A percentile compares a stretch with the other conserved stretches of the same genome.
Evolutionary conservation across 345 rosid species (phyloP).

Genomic region (Citrus inodora): DNA sequence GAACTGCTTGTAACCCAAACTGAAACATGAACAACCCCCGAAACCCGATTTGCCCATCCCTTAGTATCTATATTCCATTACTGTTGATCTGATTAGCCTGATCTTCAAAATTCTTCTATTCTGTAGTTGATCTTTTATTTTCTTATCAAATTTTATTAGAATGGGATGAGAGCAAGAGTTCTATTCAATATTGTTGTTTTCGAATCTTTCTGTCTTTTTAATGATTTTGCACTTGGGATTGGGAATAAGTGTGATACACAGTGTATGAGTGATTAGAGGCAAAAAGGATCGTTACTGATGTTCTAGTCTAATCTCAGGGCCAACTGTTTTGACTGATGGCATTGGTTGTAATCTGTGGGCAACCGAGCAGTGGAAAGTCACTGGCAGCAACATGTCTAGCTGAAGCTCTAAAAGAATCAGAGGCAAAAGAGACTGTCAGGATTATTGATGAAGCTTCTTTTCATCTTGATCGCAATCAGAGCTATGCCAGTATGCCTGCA

Average conservation of each 20-base stretch:
- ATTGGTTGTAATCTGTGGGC: conserved; percentile 88
- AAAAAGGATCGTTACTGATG: neutral
- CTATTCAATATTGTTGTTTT: neutral
- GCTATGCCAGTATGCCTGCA: conserved; percentile 81
- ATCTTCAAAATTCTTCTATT: neutral
- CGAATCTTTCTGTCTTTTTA: neutral
- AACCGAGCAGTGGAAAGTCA: conserved; percentile 95
- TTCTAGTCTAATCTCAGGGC: neutral
- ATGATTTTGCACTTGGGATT: neutral
- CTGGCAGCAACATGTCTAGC: conserved; percentile 56
- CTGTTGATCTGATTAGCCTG: neutral
- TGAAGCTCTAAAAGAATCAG: conserved; percentile 65
- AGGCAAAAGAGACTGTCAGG: conserved; percentile 54
- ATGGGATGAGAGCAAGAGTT: neutral
- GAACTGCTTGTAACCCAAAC: too few relatives aligned
- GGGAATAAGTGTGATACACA: neutral
- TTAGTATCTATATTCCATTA: neutral
- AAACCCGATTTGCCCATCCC: too few relatives aligned
- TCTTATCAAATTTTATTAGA: neutral
- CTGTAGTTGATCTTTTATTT: neutral
- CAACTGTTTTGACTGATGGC: conserved; percentile 46
- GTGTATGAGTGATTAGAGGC: neutral
- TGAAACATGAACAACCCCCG: too few relatives aligned
- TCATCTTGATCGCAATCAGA: conserved; percentile 87
- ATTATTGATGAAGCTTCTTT: conserved; percentile 71